Conservation (phyloP, 2,329 filamentous ascomycete genomes). For the Xylariaceae sp. region DNA sequence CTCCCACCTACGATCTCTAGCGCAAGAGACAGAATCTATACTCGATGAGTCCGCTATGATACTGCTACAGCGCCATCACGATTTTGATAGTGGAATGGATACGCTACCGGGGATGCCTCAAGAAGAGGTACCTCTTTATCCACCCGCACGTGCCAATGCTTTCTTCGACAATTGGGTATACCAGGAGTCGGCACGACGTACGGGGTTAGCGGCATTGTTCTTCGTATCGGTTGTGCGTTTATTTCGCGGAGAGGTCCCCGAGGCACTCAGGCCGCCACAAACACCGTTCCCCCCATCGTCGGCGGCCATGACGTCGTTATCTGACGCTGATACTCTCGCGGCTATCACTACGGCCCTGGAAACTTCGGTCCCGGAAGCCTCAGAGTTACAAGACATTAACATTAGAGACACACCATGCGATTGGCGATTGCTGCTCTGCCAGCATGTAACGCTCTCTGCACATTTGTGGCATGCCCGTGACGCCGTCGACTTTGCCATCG, state of each 20-base stretch:
- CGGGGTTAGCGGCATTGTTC: conserved; percentile 11
- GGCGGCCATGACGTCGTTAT: background rate
- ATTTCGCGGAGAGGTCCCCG: too few species aligned
- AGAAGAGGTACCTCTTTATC: conserved; percentile 16
- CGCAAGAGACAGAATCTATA: conserved; percentile 5
- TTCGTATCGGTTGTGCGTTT: conserved; percentile 12
- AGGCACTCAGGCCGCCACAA: too few species aligned
- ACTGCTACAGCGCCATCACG: conserved; percentile 6
- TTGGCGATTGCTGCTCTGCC: conserved; percentile 8
- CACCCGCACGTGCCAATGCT: conserved; percentile 11
- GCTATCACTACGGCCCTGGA: background rate
- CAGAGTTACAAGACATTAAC: background rate
- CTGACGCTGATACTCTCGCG: background rate
- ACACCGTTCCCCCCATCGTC: background rate
- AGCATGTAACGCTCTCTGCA: conserved; percentile 17
- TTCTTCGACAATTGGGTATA: conserved; percentile 16
- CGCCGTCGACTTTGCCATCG: conserved; percentile 15
- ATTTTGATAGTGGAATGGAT: too few species aligned
- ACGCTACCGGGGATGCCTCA: too few species aligned
- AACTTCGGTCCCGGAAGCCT: background rate
- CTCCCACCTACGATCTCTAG: conserved; percentile 4
- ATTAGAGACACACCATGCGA: conserved; percentile 3
- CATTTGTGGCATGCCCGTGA: conserved; percentile 18
- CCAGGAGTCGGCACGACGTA: conserved; percentile 17
- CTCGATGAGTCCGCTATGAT: conserved; percentile 10